phyloP scores from a whole-genome alignment of 306 rosid species.

The Cucurbita maxima region DNA sequence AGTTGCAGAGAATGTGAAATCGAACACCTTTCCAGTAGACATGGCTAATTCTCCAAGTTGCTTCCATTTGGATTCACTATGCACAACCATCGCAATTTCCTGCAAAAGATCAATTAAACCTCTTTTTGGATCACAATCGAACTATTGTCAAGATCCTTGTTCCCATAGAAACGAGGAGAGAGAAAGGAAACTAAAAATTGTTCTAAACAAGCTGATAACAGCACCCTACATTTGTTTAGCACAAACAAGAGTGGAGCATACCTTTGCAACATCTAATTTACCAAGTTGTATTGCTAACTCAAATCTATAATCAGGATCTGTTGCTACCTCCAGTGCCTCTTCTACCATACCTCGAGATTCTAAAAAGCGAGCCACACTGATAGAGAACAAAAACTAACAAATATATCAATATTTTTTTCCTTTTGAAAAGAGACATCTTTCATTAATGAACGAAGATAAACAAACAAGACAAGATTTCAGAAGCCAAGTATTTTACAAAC shows the following conservation, averaged over 20 bases:
- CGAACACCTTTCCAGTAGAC: constrained; percentile 75
- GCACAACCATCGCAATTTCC: constrained; percentile 67
- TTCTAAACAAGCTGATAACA: neutral
- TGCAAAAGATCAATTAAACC: constrained; percentile 11
- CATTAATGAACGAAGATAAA: neutral
- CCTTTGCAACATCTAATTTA: constrained; percentile 88
- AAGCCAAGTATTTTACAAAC: neutral
- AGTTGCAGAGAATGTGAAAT: neutral
- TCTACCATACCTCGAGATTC: constrained; percentile 94
- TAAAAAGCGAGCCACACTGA: constrained; percentile 90
- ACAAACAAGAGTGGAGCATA: constrained; percentile 17
- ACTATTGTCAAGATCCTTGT: neutral
- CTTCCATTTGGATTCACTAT: constrained; percentile 95
- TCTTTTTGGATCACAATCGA: neutral
- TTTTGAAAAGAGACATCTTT: neutral
- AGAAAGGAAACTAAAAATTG: neutral
- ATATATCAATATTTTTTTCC: neutral
- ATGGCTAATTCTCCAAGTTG: constrained; percentile 85
- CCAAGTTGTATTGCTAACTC: constrained; percentile 93
- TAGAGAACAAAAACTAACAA: constrained; percentile 3
- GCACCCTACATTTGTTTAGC: neutral
- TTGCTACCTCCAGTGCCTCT: constrained; percentile 91
- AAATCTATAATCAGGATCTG: constrained; percentile 90
- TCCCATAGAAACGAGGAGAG: neutral
- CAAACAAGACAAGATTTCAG: neutral